These are phyloP conservation scores for Solanum medicagineum DNA, from an alignment of 257 asterid genomes.

Conservation along the genomic window DNA sequence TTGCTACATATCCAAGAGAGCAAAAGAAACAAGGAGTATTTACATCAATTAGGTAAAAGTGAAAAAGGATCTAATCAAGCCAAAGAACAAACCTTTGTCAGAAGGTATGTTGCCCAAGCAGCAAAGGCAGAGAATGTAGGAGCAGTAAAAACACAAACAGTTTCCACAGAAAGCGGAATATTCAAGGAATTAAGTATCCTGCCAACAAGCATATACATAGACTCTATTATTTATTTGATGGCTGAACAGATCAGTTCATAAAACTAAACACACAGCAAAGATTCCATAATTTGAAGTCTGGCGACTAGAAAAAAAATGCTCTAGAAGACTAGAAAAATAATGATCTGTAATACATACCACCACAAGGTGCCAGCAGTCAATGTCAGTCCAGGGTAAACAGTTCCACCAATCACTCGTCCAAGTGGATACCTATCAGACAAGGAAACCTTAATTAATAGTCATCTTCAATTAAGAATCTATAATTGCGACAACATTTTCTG, in stretches of 20 bases:
- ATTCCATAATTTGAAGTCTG: neutral
- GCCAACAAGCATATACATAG: slow-evolving; percentile 21
- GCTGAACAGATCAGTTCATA: neutral
- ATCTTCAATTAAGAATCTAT: neutral
- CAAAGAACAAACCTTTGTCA: slow-evolving; percentile 68
- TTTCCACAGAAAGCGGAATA: slow-evolving; percentile 94
- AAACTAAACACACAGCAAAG: neutral
- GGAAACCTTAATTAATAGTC: neutral
- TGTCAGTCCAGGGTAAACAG: slow-evolving; percentile 97
- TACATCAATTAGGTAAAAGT: neutral
- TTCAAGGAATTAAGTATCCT: slow-evolving; percentile 83
- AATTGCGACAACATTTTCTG: neutral
- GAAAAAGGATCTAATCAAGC: slow-evolving; percentile 1
- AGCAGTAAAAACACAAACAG: slow-evolving; percentile 97
- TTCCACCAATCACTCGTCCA: slow-evolving; percentile 98
- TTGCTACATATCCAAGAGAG: neutral
- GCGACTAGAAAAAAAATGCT: neutral
- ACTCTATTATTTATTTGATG: neutral
- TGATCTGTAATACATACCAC: slow-evolving; percentile 29
- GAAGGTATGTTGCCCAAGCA: slow-evolving; percentile 94
- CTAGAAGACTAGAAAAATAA: neutral
- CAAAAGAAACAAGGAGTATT: neutral
- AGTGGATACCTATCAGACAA: slow-evolving; percentile 79
- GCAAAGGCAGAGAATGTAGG: slow-evolving; percentile 98
- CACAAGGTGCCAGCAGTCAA: slow-evolving; percentile 94